A percentile compares a stretch with the other conserved stretches of the same genome.
These are phyloP conservation scores for Coemansia sp. DNA, from an alignment of 192 early-diverging fungal genomes.

Conservation along the genomic window DNA sequence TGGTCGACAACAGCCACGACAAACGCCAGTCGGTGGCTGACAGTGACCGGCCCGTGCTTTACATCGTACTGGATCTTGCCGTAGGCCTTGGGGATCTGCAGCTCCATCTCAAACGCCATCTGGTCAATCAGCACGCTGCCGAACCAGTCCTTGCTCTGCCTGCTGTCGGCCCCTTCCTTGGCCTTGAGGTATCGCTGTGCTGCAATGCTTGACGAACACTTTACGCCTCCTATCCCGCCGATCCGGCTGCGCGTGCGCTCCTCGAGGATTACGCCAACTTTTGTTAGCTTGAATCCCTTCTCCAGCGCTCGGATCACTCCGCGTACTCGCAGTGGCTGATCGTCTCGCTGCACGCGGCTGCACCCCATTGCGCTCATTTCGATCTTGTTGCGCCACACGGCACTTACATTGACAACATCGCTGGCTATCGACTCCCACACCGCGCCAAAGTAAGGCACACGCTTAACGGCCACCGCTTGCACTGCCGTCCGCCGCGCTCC, in stretches of 20 bases:
- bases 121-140: conserved; percentile 40
- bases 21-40: conserved; percentile 49
- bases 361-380: conserved; percentile 51
- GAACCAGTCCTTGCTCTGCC: conserved; percentile 15
- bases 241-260: conserved; percentile 46
- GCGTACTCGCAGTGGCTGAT: conserved; percentile 27
- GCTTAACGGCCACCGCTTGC: conserved; percentile 44
- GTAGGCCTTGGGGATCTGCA: conserved; percentile 47
- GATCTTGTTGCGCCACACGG: conserved; percentile 45
- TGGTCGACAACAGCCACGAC: conserved; percentile 46
- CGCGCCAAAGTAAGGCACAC: conserved; percentile 38
- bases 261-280: conserved; percentile 46
- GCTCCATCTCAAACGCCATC: conserved; percentile 47
- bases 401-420: conserved; percentile 41
- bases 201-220: conserved; percentile 31
- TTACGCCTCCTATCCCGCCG: conserved; percentile 5
- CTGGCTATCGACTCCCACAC: conserved; percentile 49
- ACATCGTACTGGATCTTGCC: conserved; percentile 50
- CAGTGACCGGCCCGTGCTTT: conserved; percentile 47
- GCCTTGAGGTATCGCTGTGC: conserved; percentile 35
- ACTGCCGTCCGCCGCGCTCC: conserved; percentile 23
- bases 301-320: conserved; percentile 48
- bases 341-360: conserved; percentile 50
- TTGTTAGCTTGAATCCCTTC: conserved; percentile 43
- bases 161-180: conserved; percentile 4